A percentile compares a stretch with the other conserved stretches of the same genome.
Evolutionary conservation across 2,329 filamentous ascomycete species (phyloP).

Genomic region (Neofusicoccum umdonicola): DNA sequence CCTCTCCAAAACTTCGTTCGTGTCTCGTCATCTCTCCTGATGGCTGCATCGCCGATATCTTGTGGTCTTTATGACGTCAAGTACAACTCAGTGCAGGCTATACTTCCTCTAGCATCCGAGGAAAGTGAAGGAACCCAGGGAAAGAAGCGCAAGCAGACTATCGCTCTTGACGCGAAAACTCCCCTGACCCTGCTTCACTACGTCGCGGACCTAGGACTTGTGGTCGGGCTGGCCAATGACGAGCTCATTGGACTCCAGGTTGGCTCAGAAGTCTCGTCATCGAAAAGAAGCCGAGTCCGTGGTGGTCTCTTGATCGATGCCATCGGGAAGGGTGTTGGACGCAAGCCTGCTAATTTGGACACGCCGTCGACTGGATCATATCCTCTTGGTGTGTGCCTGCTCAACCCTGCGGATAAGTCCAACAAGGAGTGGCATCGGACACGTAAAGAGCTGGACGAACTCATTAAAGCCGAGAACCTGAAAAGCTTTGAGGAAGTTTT

Average conservation of each 20-base stretch:
- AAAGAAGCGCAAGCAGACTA: conserved; percentile 34
- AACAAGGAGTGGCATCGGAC: conserved; percentile 26
- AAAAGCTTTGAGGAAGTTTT: conserved; percentile 41
- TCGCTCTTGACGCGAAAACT: conserved; percentile 48
- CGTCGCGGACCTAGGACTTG: conserved; percentile 64
- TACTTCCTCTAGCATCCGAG: conserved; percentile 32
- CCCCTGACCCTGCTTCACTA: conserved; percentile 43
- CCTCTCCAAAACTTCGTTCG: conserved; percentile 62
- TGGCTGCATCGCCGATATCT: conserved; percentile 57
- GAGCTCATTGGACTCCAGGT: conserved; percentile 66
- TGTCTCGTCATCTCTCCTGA: conserved; percentile 64
- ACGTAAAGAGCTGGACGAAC: conserved; percentile 37
- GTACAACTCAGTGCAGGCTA: conserved; percentile 54
- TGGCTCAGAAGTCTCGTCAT: conserved; percentile 26
- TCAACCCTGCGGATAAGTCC: conserved; percentile 5
- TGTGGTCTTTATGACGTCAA: conserved; percentile 64
- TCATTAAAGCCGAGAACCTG: conserved; percentile 27
- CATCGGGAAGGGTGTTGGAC: conserved; percentile 61
- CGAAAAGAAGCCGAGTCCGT: conserved; percentile 37
- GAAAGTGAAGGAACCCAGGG: conserved; percentile 29
- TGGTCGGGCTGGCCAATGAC: conserved; percentile 62
- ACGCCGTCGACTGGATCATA: background rate
- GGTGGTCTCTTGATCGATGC: conserved; percentile 68
- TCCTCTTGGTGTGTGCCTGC: conserved; percentile 11
- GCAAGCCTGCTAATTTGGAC: conserved; percentile 1